Evolutionary conservation across 1,284 basidiomycete species (phyloP).

Genomic region (Thelephora terrestris): DNA sequence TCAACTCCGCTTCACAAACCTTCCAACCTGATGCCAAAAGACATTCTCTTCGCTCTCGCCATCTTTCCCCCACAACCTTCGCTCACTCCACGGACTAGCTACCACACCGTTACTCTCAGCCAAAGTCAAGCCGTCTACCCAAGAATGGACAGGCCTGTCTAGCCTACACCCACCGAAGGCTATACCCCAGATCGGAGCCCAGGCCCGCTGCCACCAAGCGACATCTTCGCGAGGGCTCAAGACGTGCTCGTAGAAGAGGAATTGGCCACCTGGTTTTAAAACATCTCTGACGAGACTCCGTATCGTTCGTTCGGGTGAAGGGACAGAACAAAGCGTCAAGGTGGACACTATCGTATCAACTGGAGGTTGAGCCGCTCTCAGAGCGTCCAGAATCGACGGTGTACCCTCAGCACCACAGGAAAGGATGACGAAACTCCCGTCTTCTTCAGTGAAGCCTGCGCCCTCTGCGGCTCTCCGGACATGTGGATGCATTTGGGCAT

Average conservation of each 20-base stretch:
- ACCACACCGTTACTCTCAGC: constrained; percentile 5
- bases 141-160: constrained; percentile 46
- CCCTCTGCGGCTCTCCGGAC: constrained; percentile 37
- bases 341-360: constrained; percentile 52
- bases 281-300: constrained; percentile 32
- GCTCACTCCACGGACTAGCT: constrained; percentile 29
- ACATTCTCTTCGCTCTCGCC: constrained; percentile 36
- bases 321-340: constrained; percentile 51
- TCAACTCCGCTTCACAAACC: constrained; percentile 32
- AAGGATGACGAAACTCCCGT: constrained; percentile 34
- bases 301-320: constrained; percentile 36
- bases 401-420: constrained; percentile 49
- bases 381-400: constrained; percentile 30
- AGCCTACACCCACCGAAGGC: constrained; percentile 51
- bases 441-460: constrained; percentile 42
- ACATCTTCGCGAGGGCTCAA: constrained; percentile 37
- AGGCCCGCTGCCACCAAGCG: constrained; percentile 57
- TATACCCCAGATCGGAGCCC: constrained; percentile 53
- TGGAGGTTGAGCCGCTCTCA: constrained; percentile 23
- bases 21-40: constrained; percentile 48
- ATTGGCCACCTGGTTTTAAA: constrained; percentile 44
- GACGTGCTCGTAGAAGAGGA: constrained; percentile 61
- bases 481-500: constrained; percentile 45
- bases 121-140: constrained; percentile 31
- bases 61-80: constrained; percentile 34